Evolutionary conservation across 345 rosid genomes (phyloP).

Genomic region (Rhizophora apiculata): DNA sequence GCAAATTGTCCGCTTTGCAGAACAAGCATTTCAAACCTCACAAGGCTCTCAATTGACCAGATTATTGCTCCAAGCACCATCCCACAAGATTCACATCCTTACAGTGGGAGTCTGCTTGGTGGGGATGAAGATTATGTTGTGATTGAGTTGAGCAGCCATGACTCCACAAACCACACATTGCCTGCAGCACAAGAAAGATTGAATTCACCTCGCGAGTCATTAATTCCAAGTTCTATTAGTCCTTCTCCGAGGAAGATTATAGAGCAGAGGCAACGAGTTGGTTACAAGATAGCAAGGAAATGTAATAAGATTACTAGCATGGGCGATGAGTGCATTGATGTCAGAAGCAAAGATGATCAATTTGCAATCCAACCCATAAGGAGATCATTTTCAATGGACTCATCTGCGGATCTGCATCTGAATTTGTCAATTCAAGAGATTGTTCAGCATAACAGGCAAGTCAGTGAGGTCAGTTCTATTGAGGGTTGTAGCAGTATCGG

Average conservation of each 20-base stretch:
- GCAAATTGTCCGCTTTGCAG: slow-evolving; percentile 90
- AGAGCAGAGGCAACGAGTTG: slow-evolving; percentile 25
- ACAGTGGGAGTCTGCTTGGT: slow-evolving; percentile 19
- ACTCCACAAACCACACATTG: slow-evolving; percentile 28
- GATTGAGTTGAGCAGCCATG: slow-evolving; percentile 52
- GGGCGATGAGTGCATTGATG: slow-evolving; percentile 86
- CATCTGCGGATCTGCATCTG: slow-evolving; percentile 59
- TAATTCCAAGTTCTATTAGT: slow-evolving; percentile 22
- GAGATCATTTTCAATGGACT: slow-evolving; percentile 91
- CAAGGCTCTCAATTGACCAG: slow-evolving; percentile 29
- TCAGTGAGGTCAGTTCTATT: slow-evolving; percentile 35
- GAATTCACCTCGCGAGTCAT: slow-evolving; percentile 29
- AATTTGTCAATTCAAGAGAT: slow-evolving; percentile 57
- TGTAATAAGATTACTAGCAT: slow-evolving; percentile 54
- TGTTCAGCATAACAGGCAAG: slow-evolving; percentile 40
- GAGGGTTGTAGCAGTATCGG: slow-evolving; percentile 45
- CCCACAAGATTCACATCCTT: slow-evolving; percentile 41
- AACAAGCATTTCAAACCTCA: slow-evolving; percentile 53
- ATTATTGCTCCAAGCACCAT: slow-evolving; percentile 47
- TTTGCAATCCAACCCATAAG: slow-evolving; percentile 68
- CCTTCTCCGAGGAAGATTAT: slow-evolving; percentile 39
- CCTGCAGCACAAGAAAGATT: slow-evolving; percentile 44
- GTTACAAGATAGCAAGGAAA: slow-evolving; percentile 39
- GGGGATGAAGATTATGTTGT: slow-evolving; percentile 68
- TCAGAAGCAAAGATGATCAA: slow-evolving; percentile 51